Evolutionary conservation across 192 early-diverging fungal species (phyloP), one percentile per base, ranked within the genome.

Genomic region (Coemansia sp.): DNA sequence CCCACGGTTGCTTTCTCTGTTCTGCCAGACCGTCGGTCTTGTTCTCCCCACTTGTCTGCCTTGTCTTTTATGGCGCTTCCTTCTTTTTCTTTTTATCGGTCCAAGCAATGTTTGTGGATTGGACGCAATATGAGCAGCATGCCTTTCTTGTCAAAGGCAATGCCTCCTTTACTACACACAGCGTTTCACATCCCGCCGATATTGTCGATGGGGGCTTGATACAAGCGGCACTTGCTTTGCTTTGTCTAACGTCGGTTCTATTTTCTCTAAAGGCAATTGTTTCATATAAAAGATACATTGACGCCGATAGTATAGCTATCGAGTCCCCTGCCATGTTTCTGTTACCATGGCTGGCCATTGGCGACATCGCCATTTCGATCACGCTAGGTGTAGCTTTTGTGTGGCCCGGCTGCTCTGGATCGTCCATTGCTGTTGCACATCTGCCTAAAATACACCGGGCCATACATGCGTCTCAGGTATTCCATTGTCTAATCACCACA

Each of bases 271-370:
- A 23, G 40, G 45, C 65, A 16, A 48, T 68, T 43, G 19, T 42
- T 7, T 39, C 64, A 44, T 77, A 71, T 61, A 62, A 61, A n/a
- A 50, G 45, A 57, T 65, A 68, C 61, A 45, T 77, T 49, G 48
- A 69, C n/a, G 61, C 64, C 39, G 57, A 72, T 13, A 39, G 50
- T 37, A 70, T 70, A 9, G 70, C 54, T 18, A 47, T 63, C 23
- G 69, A 72, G 40, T 65, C 70, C 12, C 76, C 76, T 18, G 21
- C 76, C 23, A 61, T 77, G 67, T 77, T 66, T 21, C 64, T 77
- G 32, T 53, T 72, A 2, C 58, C 70, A 47, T 77, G 76, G 76
- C 65, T 77, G 13, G 70, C 67, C 1, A 11, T 63, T 11, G 61
- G 70, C 67, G 76, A 77, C 45, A 61, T 72, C 9, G 8, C 69